These are phyloP conservation scores for Coemansia sp. DNA, from an alignment of 192 early-diverging fungal genomes.

Conservation along the genomic window DNA sequence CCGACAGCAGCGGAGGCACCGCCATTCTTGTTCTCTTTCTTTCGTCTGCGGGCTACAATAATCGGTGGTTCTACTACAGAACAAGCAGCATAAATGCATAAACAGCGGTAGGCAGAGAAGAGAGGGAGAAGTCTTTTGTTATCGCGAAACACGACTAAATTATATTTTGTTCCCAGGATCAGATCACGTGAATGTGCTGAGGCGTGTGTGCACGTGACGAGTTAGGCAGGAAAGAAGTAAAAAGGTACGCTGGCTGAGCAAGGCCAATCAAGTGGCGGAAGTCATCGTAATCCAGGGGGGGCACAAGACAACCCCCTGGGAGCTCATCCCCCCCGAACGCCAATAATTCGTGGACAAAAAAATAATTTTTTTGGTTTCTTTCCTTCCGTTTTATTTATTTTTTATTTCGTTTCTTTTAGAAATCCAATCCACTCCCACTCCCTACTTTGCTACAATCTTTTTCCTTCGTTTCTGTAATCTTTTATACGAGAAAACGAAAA, in stretches of 20 bases:
- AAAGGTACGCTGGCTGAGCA: too few relatives aligned
- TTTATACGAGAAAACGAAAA: not conserved
- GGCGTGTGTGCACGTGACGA: too few relatives aligned
- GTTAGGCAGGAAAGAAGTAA: too few relatives aligned
- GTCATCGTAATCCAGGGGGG: too few relatives aligned
- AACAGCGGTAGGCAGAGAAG: too few relatives aligned
- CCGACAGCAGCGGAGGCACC: conserved; percentile 9
- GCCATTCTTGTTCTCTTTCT: not conserved
- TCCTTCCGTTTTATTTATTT: not conserved
- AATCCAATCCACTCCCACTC: conserved; percentile 2
- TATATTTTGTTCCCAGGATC: too few relatives aligned
- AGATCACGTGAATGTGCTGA: too few relatives aligned
- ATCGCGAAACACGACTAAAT: too few relatives aligned
- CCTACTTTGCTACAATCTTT: not conserved
- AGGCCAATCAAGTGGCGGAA: too few relatives aligned
- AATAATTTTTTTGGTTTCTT: not conserved
- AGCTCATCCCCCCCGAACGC: too few relatives aligned
- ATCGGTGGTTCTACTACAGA: not conserved
- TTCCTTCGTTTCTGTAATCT: conserved; percentile 1
- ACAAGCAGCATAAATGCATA: too few relatives aligned
- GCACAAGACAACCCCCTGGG: not conserved
- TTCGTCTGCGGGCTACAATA: not conserved
- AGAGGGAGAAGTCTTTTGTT: not conserved
- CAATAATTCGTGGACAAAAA: not conserved
- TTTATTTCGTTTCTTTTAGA: not conserved